These are phyloP conservation scores for Eucalyptus erythrocorys DNA, from an alignment of 345 rosid genomes.

Conservation along the genomic window DNA sequence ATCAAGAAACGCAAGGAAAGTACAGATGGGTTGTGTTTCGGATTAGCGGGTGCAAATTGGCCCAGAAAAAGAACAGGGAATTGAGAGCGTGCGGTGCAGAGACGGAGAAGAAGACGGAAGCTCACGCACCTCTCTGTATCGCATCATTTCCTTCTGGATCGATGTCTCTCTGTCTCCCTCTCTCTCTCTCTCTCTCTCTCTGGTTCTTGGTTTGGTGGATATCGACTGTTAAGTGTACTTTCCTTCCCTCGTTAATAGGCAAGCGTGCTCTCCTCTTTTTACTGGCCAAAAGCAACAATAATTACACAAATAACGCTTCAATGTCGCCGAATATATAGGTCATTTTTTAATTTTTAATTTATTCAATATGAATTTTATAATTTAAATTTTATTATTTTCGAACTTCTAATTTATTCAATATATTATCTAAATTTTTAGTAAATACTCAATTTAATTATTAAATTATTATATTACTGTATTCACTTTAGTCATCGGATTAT, in stretches of 20 bases:
- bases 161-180: too few relatives aligned
- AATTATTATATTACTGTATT: accelerated
- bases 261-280: background rate
- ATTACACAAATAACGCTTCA: too few relatives aligned
- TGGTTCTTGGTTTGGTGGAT: background rate
- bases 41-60: background rate
- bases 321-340: accelerated
- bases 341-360: accelerated
- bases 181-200: background rate
- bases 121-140: conserved; percentile 38
- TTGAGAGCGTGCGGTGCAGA: background rate
- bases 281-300: accelerated
- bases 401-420: background rate
- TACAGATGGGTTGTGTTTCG: background rate
- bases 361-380: accelerated
- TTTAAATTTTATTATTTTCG: accelerated
- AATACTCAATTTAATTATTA: background rate
- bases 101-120: background rate
- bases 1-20: background rate
- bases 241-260: background rate
- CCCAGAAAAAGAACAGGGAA: background rate
- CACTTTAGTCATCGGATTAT: accelerated
- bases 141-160: conserved; percentile 28
- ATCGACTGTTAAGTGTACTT: background rate
- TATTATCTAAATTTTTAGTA: accelerated